phyloP scores from a whole-genome alignment of 495 filamentous ascomycete genomes.

The Pyronema omphalodes region DNA sequence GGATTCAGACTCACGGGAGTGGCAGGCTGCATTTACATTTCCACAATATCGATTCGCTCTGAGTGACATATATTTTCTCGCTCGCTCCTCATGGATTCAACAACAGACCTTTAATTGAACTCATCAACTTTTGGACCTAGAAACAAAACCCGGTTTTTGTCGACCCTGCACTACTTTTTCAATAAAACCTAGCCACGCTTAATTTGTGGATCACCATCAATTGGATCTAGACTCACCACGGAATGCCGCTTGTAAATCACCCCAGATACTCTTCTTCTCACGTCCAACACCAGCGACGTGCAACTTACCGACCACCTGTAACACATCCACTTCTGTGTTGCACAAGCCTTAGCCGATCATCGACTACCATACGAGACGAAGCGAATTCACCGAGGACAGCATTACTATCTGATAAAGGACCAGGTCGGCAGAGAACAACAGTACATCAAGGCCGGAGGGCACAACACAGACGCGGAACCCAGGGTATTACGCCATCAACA shows the following conservation, averaged over 20 bases:
- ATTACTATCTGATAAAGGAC: background rate
- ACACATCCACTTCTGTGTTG: background rate
- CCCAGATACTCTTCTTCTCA: background rate
- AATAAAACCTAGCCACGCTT: no score
- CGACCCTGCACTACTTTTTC: no score
- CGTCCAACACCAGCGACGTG: background rate
- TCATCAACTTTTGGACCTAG: no score
- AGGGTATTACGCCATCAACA: background rate
- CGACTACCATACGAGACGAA: background rate
- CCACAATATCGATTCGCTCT: no score
- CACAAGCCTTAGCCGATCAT: background rate
- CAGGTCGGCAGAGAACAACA: background rate
- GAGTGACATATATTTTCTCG: no score
- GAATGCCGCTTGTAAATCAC: conserved; percentile 1
- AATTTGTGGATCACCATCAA: no score
- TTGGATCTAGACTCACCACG: background rate
- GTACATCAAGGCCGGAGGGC: background rate
- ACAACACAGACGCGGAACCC: background rate
- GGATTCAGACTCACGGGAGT: no score
- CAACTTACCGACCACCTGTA: background rate
- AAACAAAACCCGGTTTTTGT: no score
- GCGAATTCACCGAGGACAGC: background rate
- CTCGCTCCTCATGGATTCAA: no score
- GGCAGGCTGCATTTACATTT: no score
- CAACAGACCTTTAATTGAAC: no score